phyloP scores from a whole-genome alignment of 148 eudicot species.

The Bassia scoparia region DNA sequence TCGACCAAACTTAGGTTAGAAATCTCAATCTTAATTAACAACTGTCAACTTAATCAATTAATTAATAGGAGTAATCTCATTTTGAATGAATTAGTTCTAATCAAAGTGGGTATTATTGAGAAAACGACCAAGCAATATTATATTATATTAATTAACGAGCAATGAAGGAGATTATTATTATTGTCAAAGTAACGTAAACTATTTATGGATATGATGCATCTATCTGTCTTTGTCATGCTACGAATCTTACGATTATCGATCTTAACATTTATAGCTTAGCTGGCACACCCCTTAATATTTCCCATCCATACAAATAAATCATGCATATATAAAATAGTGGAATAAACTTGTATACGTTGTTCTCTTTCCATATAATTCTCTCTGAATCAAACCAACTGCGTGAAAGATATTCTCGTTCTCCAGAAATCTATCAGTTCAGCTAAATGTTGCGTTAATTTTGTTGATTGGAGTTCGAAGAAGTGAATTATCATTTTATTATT shows the following conservation, averaged over 20 bases:
- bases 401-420: no score
- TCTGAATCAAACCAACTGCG: no score
- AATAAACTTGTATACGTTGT: no score
- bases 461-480: neutral
- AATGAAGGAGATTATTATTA: no score
- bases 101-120: no score
- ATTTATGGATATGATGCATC: neutral
- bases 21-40: neutral
- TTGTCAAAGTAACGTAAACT: no score
- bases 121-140: neutral
- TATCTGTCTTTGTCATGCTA: slow-evolving; percentile 11
- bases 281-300: neutral
- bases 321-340: no score
- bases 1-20: neutral
- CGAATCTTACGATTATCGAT: no score
- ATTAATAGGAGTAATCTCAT: slow-evolving; percentile 1
- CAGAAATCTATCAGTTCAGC: neutral
- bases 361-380: no score
- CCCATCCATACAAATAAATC: no score
- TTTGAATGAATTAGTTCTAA: no score
- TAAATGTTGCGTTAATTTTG: neutral
- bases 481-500: neutral
- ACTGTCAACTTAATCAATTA: neutral
- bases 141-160: no score
- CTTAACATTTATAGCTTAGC: slow-evolving; percentile 8